phyloP scores from a whole-genome alignment of 2,329 filamentous ascomycete genomes.

The Pseudopyricularia cyperi region DNA sequence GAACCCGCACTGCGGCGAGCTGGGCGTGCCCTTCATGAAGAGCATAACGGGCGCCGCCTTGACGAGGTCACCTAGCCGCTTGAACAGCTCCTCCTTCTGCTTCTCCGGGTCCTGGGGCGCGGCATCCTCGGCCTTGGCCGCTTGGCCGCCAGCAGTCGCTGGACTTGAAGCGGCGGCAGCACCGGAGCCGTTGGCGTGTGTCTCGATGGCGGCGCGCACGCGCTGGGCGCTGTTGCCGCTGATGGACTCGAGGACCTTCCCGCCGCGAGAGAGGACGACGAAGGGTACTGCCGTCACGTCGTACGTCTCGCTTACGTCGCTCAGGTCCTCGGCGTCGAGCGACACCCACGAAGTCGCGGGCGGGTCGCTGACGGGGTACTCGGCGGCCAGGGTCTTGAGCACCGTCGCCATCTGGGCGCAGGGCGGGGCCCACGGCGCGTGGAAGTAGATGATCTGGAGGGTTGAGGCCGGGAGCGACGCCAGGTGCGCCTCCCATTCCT shows the following conservation, averaged over 20 bases:
- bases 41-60: conserved; percentile 96
- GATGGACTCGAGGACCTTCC: conserved; percentile 68
- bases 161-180: conserved; percentile 23
- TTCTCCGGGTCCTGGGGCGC: conserved; percentile 33
- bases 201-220: conserved; percentile 76
- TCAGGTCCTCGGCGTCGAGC: conserved; percentile 88
- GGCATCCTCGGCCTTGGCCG: conserved; percentile 18
- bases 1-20: conserved; percentile 93
- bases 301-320: conserved; percentile 83
- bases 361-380: conserved; percentile 60
- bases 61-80: conserved; percentile 70
- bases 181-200: conserved; percentile 35
- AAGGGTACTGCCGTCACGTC: conserved; percentile 91
- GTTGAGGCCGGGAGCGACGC: conserved; percentile 53
- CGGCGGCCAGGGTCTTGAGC: conserved; percentile 70
- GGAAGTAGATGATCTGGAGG: conserved; percentile 81
- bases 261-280: conserved; percentile 68
- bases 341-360: conserved; percentile 68
- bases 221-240: conserved; percentile 82
- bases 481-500: conserved; percentile 59
- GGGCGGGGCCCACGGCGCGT: conserved; percentile 91
- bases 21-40: conserved; percentile 99
- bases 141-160: conserved; percentile 19
- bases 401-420: conserved; percentile 90
- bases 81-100: conserved; percentile 73